Percentiles rank a stretch among this genome's conserved stretches.
phyloP scores from a whole-genome alignment of 257 asterid species.

The Solanum lycopersicoides region DNA sequence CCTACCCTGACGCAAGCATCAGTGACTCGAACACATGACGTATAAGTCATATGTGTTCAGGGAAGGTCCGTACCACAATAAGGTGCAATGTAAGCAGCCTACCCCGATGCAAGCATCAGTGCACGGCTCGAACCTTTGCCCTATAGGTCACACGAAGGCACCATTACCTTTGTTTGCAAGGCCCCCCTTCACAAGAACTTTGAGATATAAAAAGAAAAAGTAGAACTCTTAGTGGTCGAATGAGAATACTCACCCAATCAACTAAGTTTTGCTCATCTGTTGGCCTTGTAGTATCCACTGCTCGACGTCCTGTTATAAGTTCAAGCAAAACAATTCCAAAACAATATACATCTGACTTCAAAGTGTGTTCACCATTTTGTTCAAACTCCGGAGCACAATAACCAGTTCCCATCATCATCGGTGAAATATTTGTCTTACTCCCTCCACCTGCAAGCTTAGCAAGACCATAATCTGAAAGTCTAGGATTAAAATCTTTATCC shows the following conservation, averaged over 20 bases:
- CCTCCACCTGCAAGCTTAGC: conserved; percentile 42
- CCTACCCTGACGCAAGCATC: not conserved
- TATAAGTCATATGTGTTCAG: not conserved
- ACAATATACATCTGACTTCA: conserved; percentile 58
- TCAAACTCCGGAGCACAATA: conserved; percentile 63
- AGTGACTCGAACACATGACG: not conserved
- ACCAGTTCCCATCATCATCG: conserved; percentile 39
- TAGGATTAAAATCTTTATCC: conserved; percentile 35
- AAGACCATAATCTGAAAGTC: conserved; percentile 49
- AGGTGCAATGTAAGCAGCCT: not conserved
- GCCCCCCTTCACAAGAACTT: not conserved
- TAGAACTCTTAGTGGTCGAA: not conserved
- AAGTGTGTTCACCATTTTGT: conserved; percentile 39
- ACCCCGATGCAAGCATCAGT: not conserved
- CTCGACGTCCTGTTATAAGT: conserved; percentile 62
- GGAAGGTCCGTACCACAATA: not conserved
- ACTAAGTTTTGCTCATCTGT: conserved; percentile 50
- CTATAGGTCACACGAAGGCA: not conserved
- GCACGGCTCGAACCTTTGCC: not conserved
- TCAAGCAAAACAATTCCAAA: conserved; percentile 59
- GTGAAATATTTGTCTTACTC: conserved; percentile 27
- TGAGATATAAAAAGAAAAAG: not conserved
- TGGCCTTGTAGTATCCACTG: conserved; percentile 39
- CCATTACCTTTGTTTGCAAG: not conserved
- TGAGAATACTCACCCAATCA: conserved; percentile 37